phyloP scores from a whole-genome alignment of 352 stramenopile species.

The Phytophthora fragariae region DNA sequence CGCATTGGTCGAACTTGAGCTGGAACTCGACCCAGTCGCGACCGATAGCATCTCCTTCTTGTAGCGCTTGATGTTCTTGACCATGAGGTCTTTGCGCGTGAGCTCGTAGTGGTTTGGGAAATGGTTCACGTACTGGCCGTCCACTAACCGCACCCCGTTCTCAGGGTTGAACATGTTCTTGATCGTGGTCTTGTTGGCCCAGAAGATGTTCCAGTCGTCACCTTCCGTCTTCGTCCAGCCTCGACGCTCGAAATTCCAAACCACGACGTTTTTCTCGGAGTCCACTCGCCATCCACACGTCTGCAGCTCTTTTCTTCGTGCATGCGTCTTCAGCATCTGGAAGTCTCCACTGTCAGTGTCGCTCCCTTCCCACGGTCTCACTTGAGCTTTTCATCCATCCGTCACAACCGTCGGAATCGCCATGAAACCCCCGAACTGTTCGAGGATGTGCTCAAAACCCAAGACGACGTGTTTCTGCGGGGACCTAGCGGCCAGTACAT shows the following conservation, averaged over 20 bases:
- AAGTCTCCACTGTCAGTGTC: neutral
- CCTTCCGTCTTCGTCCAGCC: slow-evolving; percentile 85
- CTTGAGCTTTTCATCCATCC: slow-evolving; percentile 12
- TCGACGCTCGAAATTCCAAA: slow-evolving; percentile 86
- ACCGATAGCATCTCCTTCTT: slow-evolving; percentile 61
- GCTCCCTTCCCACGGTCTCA: slow-evolving; percentile 2
- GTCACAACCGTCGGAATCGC: slow-evolving; percentile 12
- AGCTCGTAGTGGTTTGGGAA: slow-evolving; percentile 94
- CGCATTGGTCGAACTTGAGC: neutral
- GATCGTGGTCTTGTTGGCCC: slow-evolving; percentile 90
- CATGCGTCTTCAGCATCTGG: neutral
- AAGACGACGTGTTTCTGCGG: slow-evolving; percentile 78
- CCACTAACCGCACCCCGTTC: slow-evolving; percentile 63
- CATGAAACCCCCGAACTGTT: slow-evolving; percentile 42
- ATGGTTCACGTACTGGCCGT: slow-evolving; percentile 82
- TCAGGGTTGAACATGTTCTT: slow-evolving; percentile 92
- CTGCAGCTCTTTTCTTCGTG: neutral
- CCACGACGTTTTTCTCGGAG: slow-evolving; percentile 81
- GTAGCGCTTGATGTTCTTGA: slow-evolving; percentile 95
- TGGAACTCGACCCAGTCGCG: neutral
- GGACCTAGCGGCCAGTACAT: slow-evolving; percentile 41
- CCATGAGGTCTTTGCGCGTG: slow-evolving; percentile 93
- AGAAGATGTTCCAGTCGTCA: slow-evolving; percentile 95
- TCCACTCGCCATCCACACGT: slow-evolving; percentile 50
- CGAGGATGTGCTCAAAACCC: slow-evolving; percentile 58